Evolutionary conservation across 192 early-diverging fungal genomes (phyloP).

Genomic region (Spizellomyces sp.): DNA sequence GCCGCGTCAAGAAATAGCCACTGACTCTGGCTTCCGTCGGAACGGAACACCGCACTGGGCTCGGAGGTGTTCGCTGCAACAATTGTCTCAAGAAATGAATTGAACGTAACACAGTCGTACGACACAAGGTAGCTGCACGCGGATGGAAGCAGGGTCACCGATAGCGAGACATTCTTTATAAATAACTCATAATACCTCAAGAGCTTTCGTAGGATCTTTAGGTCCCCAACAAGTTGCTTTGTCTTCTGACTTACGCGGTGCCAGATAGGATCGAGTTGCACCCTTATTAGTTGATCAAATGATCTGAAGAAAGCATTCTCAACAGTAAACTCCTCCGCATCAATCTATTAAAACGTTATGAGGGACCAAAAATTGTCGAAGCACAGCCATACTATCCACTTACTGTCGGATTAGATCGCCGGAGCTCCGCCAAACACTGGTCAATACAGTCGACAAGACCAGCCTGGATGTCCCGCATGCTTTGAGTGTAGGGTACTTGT

Average conservation of each 20-base stretch:
- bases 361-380: conserved; percentile 6
- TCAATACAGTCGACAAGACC: conserved; percentile 85
- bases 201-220: conserved; percentile 72
- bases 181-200: conserved; percentile 41
- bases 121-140: conserved; percentile 67
- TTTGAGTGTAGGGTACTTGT: conserved; percentile 72
- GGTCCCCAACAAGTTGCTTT: conserved; percentile 75
- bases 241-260: conserved; percentile 74
- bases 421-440: conserved; percentile 73
- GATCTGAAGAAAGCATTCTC: conserved; percentile 85
- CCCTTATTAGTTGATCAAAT: conserved; percentile 79
- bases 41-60: conserved; percentile 20
- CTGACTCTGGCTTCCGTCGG: conserved; percentile 54
- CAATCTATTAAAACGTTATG: conserved; percentile 53
- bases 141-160: too few species aligned
- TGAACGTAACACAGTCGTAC: conserved; percentile 89
- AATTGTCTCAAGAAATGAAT: conserved; percentile 84
- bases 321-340: conserved; percentile 79
- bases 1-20: conserved; percentile 91
- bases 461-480: conserved; percentile 83
- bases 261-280: conserved; percentile 85
- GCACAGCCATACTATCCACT: conserved; percentile 5
- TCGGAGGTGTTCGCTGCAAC: conserved; percentile 55
- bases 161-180: background rate
- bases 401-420: conserved; percentile 62